Evolutionary conservation across 129 eudicot genomes (phyloP), one percentile per base, ranked within the genome.

Genomic region (Pulicaria dysenterica): DNA sequence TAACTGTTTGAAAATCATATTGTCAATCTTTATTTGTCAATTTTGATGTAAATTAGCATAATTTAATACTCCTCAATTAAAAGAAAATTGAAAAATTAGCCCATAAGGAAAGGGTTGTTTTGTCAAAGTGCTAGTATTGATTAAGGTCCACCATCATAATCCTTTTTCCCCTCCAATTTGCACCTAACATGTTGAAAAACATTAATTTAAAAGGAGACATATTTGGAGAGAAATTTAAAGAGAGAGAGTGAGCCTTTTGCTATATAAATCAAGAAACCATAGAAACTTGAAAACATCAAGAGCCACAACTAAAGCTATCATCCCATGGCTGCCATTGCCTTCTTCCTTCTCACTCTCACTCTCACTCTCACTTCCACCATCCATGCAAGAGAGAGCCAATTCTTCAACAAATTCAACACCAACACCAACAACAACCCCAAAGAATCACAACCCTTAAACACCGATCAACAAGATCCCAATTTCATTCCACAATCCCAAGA

Each of bases 381-480:
- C 58, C 83, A 87, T 66, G 98, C 92, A 41, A 83, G 98, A 80
- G 92, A 89, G 4, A 83, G 88, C 83, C 91, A 85, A 19, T 83
- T 87, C 77, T 92, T 92, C 73, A 86, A 84, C 83, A 92, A 66
- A 41, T 36, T 72, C 67, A 63, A 82, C 1, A 73, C 67, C 70
- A 77, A 77, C 63, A 63, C 84, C 1, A 73, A 70, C 70, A 77
- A 69, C 63, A 68, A 37, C 54, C 81, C 81, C 1, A 51, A 84
- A 67, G 69, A 70, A 15, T 67, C 67, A 46, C 37, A 42, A 16
- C 70, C 86, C 38, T 45, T 80, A 24, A 75, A 80, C 72, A 80
- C 72, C 66, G 63, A 77, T 15, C 76, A 80, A 69, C 72, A 80
- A 17, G 85, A 91, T 37, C 96, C 88, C 14, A 75, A 69, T 12